These are phyloP conservation scores for Colletotrichum paranaense DNA, from an alignment of 2,329 filamentous ascomycete genomes.

Conservation along the genomic window DNA sequence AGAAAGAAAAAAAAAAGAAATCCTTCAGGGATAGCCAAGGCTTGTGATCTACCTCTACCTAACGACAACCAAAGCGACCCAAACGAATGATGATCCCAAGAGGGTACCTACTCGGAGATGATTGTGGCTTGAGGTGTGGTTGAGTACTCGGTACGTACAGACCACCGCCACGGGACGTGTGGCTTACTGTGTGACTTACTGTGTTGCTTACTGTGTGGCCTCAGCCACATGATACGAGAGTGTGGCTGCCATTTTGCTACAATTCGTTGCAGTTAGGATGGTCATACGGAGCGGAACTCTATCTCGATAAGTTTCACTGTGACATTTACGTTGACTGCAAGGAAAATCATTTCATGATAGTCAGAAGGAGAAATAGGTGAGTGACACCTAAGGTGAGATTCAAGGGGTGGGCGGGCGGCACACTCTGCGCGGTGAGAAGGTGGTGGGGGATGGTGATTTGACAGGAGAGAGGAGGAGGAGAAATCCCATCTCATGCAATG, in stretches of 20 bases:
- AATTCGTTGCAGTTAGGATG: too few species aligned
- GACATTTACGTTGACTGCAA: too few species aligned
- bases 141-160: background rate
- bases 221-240: background rate
- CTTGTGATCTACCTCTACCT: too few species aligned
- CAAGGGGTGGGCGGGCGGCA: background rate
- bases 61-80: too few species aligned
- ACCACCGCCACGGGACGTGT: background rate
- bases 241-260: background rate
- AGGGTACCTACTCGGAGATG: too few species aligned
- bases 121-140: background rate
- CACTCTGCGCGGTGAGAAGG: background rate
- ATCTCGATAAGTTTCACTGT: too few species aligned
- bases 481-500: constrained; percentile 33
- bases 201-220: background rate
- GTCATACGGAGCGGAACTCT: too few species aligned
- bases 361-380: background rate
- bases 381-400: background rate
- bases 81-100: background rate
- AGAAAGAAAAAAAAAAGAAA: background rate
- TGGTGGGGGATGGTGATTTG: background rate
- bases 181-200: background rate
- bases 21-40: background rate
- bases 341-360: too few species aligned
- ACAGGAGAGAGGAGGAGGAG: background rate